Evolutionary conservation across 257 asterid species (phyloP).

Genomic region (Solanum sejunctum): DNA sequence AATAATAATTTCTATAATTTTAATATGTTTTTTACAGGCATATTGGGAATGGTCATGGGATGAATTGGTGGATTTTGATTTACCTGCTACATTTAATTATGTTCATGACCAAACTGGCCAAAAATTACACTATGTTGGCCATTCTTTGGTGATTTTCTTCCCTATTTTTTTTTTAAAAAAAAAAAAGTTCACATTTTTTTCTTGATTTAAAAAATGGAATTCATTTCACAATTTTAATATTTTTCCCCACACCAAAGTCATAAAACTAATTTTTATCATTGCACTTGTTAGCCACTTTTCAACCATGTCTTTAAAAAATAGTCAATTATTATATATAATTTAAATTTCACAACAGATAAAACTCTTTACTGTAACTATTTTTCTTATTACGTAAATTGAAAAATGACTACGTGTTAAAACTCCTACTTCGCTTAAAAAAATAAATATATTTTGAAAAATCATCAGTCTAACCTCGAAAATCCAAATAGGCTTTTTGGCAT

Average conservation of each 20-base stretch:
- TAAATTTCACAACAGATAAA: too few species aligned
- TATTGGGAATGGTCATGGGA: slow-evolving; percentile 92
- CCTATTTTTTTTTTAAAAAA: not conserved
- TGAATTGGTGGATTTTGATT: slow-evolving; percentile 57
- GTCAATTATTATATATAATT: not conserved
- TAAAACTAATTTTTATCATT: not conserved
- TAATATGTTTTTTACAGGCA: slow-evolving; percentile 10
- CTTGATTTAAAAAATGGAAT: not conserved
- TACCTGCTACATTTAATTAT: slow-evolving; percentile 37
- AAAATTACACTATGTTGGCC: slow-evolving; percentile 63
- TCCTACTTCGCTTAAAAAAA: too few species aligned
- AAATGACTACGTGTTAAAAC: not conserved
- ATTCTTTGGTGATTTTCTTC: slow-evolving; percentile 39
- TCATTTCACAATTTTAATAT: not conserved
- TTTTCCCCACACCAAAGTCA: not conserved
- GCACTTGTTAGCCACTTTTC: too few species aligned
- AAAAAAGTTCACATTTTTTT: too few species aligned
- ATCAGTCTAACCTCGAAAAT: too few species aligned
- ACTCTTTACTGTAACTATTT: too few species aligned
- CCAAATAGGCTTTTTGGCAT: too few species aligned
- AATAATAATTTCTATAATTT: not conserved
- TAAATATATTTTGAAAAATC: too few species aligned
- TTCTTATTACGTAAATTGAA: too few species aligned
- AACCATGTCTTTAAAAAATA: not conserved
- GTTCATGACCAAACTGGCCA: slow-evolving; percentile 50